These are phyloP conservation scores for Alternaria brassicae DNA, from an alignment of 2,329 filamentous ascomycete species.

Conservation along the genomic window DNA sequence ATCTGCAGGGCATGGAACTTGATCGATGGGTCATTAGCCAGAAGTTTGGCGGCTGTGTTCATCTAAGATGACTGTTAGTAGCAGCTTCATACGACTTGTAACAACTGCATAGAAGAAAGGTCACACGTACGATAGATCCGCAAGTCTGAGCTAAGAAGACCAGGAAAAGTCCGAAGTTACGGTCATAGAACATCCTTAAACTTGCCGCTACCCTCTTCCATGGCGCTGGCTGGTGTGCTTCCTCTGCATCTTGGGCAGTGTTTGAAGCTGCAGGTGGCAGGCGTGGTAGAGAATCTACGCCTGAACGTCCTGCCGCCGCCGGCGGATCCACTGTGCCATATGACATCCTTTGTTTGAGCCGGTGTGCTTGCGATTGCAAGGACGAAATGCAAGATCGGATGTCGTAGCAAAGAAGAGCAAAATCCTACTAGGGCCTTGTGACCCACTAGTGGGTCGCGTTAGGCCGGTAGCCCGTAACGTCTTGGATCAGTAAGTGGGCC, in stretches of 20 bases:
- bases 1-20: constrained; percentile 59
- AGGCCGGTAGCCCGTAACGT: neutral
- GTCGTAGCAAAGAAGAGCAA: neutral
- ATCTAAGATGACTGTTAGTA: constrained; percentile 18
- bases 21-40: constrained; percentile 34
- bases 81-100: neutral
- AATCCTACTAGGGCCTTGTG: neutral
- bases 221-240: constrained; percentile 1
- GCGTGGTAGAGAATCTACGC: neutral
- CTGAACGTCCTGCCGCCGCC: constrained; percentile 4
- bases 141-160: constrained; percentile 51
- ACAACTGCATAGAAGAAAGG: neutral
- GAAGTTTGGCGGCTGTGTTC: constrained; percentile 35
- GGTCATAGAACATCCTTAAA: constrained; percentile 26
- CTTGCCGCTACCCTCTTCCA: constrained; percentile 1
- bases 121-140: constrained; percentile 26
- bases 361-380: neutral
- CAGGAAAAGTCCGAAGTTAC: constrained; percentile 34
- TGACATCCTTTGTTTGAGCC: constrained; percentile 13
- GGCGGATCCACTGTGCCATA: constrained; percentile 20
- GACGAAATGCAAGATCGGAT: neutral
- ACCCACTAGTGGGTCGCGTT: constrained; percentile 1
- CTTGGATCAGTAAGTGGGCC: too few relatives aligned
- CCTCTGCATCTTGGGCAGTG: constrained; percentile 8
- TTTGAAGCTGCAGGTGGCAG: neutral